phyloP scores from a whole-genome alignment of 2,329 filamentous ascomycete genomes.

The Fusarium praegraminearum region DNA sequence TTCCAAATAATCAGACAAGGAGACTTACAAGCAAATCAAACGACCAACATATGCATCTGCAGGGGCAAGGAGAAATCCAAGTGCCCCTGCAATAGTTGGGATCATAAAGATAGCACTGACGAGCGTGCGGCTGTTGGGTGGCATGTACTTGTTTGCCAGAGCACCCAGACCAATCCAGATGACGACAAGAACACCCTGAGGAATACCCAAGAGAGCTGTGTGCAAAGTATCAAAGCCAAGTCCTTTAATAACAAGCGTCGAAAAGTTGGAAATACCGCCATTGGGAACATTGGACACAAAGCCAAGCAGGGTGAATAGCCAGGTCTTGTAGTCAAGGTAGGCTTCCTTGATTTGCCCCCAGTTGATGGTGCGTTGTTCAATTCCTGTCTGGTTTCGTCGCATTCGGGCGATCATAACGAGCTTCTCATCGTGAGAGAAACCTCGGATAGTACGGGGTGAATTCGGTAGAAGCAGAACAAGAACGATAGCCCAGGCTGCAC shows the following conservation, averaged over 20 bases:
- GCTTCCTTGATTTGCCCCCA: conserved; percentile 67
- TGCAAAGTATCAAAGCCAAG: conserved; percentile 62
- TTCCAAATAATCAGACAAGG: accelerated
- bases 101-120: conserved; percentile 68
- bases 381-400: conserved; percentile 68
- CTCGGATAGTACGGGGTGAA: conserved; percentile 65
- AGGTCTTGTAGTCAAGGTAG: conserved; percentile 68
- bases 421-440: conserved; percentile 63
- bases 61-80: conserved; percentile 68
- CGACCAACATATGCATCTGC: conserved; percentile 63
- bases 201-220: conserved; percentile 55
- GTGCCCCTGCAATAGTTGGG: conserved; percentile 69
- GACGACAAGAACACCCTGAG: conserved; percentile 54
- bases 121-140: conserved; percentile 62
- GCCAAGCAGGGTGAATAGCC: conserved; percentile 67
- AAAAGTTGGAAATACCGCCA: conserved; percentile 71
- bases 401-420: conserved; percentile 67
- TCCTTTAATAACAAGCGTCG: conserved; percentile 69
- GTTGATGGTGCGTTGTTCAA: conserved; percentile 68
- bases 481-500: conserved; percentile 68
- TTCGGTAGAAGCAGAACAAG: conserved; percentile 69
- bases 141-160: conserved; percentile 55
- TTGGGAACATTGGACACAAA: conserved; percentile 67
- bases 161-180: conserved; percentile 58
- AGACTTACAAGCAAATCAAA: conserved; percentile 64